Evolutionary conservation across 306 rosid genomes (phyloP).

Genomic region (Sindora glabra): DNA sequence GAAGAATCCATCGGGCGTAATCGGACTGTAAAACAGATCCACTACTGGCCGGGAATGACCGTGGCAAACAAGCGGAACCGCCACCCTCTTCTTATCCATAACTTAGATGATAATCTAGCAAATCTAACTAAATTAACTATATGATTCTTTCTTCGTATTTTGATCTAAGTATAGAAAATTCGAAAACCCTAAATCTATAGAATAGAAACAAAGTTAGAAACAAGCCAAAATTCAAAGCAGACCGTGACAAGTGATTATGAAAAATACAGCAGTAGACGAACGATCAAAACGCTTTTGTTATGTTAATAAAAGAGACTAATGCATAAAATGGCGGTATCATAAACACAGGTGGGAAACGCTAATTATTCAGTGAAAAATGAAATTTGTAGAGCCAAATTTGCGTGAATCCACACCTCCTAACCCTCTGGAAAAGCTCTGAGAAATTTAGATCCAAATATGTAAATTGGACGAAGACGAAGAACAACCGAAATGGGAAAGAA

Average conservation of each 20-base stretch:
- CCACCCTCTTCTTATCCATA: constrained; percentile 83
- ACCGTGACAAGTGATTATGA: background rate
- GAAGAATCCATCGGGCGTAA: constrained; percentile 87
- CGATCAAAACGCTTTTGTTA: background rate
- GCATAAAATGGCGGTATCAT: constrained; percentile 41
- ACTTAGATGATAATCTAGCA: background rate
- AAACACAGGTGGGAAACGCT: constrained; percentile 41
- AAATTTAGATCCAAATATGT: constrained; percentile 19
- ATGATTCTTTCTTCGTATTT: background rate
- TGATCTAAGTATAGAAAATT: background rate
- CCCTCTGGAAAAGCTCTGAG: constrained; percentile 49
- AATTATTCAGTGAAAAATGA: background rate
- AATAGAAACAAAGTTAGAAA: background rate
- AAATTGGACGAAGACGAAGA: constrained; percentile 3
- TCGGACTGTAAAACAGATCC: constrained; percentile 86
- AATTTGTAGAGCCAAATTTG: background rate
- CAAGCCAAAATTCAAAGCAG: background rate
- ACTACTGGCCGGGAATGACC: constrained; percentile 97
- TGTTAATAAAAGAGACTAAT: background rate
- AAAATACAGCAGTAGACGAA: too few species aligned
- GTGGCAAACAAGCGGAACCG: constrained; percentile 81
- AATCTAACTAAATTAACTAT: background rate
- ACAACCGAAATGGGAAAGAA: background rate
- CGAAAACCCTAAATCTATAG: constrained; percentile 37
- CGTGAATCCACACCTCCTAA: constrained; percentile 65